Evolutionary conservation across 495 filamentous ascomycete genomes (phyloP).

Genomic region (Pyronema omphalodes): DNA sequence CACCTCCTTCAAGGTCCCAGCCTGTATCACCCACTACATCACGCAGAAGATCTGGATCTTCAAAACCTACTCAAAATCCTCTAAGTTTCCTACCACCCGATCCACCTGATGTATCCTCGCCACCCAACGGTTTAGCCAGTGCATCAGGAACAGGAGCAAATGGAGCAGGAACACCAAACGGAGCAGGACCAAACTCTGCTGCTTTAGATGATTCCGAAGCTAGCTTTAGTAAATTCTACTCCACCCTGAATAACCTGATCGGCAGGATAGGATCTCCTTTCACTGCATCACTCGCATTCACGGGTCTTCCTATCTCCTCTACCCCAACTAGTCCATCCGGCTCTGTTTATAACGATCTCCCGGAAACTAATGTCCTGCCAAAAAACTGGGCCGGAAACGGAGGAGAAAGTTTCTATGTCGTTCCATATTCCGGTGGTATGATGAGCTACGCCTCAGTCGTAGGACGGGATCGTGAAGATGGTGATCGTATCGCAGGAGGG

Average conservation of each 20-base stretch:
- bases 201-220: slow-evolving; percentile 39
- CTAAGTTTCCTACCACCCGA: slow-evolving; percentile 18
- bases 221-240: slow-evolving; percentile 76
- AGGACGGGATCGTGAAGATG: slow-evolving; percentile 26
- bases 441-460: slow-evolving; percentile 79
- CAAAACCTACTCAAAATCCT: slow-evolving; percentile 10
- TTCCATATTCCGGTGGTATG: slow-evolving; percentile 75
- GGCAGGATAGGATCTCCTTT: slow-evolving; percentile 39
- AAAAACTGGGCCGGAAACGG: slow-evolving; percentile 26
- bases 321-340: not conserved
- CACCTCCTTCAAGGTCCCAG: slow-evolving; percentile 41
- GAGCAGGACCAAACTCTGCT: not conserved
- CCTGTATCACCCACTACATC: slow-evolving; percentile 36
- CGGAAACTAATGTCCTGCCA: slow-evolving; percentile 14
- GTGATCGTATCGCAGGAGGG: not conserved
- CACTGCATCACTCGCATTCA: slow-evolving; percentile 78
- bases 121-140: slow-evolving; percentile 9
- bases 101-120: slow-evolving; percentile 1
- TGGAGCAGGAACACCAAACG: not conserved
- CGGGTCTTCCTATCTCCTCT: slow-evolving; percentile 56
- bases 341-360: slow-evolving; percentile 6
- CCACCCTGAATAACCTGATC: slow-evolving; percentile 65
- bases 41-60: slow-evolving; percentile 15
- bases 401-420: slow-evolving; percentile 57
- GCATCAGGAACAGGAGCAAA: no score